Evolutionary conservation across 306 rosid genomes (phyloP), one percentile per base, ranked within the genome.

Genomic region (Phaseolus lunatus): DNA sequence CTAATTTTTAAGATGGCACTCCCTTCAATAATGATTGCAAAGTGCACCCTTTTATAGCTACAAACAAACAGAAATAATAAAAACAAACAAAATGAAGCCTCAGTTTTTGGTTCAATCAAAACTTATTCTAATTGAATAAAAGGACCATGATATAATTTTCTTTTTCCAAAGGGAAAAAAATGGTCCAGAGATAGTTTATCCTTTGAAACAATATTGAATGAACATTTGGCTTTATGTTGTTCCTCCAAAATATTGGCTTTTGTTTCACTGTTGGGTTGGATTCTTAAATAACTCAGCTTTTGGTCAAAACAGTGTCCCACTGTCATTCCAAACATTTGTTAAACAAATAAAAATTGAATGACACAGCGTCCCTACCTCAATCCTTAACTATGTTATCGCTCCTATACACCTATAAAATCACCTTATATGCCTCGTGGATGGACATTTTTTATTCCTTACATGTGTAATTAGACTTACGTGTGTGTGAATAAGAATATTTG

Each of bases 281-380:
- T 69, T 75, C 80, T 66, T n/a, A 0, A 26, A 9, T 47, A 39
- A 2, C 59, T 59, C 14, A 27, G 43, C 62, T 19, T 76, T 71
- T 66, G 70, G 65, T 67, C 80, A 54, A 63, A 64, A 44, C 56
- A 39, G 18, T 45, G 52, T 29, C 39, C 62, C 78, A 54, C 80
- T 44, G 33, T 35, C 70, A 63, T 18, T 64, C 70, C 47, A 59
- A 61, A 29, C 63, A 61, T 26, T 61, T 61, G 67, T 61, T 61
- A 15, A 7, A 44, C 44, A 61, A 29, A 61, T 61, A 20, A 61
- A 59, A 26, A 59, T 59, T 13, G 66, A 27, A 27, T 14, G 20
- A 27, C 6, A 24, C 26, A 5, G 2, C 23, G 33, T 56, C 33
- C n/a, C 33, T 22, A 23, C 56, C 54, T 48, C 20, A 16, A 23